These are phyloP conservation scores for Colletotrichum sp. DNA, from an alignment of 2,329 filamentous ascomycete genomes.

Conservation along the genomic window DNA sequence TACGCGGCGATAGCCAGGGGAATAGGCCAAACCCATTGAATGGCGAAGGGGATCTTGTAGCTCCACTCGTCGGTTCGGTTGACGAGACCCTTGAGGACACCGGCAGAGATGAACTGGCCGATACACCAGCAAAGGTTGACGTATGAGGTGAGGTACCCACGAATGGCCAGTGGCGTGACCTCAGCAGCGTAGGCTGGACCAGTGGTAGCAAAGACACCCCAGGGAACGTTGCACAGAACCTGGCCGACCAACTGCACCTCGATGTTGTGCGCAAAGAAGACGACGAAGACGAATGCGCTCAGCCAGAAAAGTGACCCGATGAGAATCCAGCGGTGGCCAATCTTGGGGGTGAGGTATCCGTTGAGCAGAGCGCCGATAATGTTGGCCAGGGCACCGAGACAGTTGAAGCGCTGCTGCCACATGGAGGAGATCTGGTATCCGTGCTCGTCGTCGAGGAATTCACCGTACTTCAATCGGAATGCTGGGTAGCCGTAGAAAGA, in stretches of 20 bases:
- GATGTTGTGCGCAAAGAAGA: conserved; percentile 52
- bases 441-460: conserved; percentile 33
- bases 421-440: conserved; percentile 51
- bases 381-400: conserved; percentile 36
- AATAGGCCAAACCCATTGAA: conserved; percentile 45
- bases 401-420: conserved; percentile 57
- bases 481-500: conserved; percentile 49
- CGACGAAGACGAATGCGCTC: conserved; percentile 50
- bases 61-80: conserved; percentile 37
- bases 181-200: conserved; percentile 49
- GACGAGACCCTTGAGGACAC: conserved; percentile 43
- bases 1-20: conserved; percentile 35
- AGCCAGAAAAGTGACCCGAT: conserved; percentile 46
- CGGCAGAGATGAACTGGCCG: conserved; percentile 47
- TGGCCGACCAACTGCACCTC: conserved; percentile 48
- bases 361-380: conserved; percentile 46
- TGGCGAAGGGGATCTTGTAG: conserved; percentile 44
- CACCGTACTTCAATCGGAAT: conserved; percentile 46
- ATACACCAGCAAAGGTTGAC: conserved; percentile 50
- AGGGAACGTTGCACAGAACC: conserved; percentile 50
- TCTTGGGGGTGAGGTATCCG: conserved; percentile 44
- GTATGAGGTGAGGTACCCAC: conserved; percentile 48
- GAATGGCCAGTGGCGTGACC: conserved; percentile 45
- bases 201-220: conserved; percentile 51
- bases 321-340: conserved; percentile 50